phyloP scores from a whole-genome alignment of 2,329 filamentous ascomycete species.

The Lasiodiplodia theobromae region DNA sequence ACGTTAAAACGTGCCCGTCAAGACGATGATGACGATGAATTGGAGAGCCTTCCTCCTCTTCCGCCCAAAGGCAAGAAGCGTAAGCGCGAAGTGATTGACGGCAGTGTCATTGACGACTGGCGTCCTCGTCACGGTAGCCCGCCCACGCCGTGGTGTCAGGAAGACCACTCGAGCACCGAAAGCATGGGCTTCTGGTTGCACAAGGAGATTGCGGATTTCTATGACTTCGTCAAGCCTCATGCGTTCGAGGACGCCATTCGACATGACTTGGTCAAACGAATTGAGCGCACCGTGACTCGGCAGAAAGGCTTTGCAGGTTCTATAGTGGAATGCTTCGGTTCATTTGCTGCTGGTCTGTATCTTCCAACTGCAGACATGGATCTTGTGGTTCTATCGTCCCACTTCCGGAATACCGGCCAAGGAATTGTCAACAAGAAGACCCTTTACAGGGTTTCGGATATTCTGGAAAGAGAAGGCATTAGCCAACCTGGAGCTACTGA shows the following conservation, averaged over 20 bases:
- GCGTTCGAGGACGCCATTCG: constrained; percentile 80
- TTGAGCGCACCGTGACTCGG: constrained; percentile 50
- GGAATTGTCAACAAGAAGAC: constrained; percentile 59
- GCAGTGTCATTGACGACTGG: constrained; percentile 55
- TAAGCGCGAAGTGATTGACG: constrained; percentile 58
- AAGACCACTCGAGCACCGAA: constrained; percentile 62
- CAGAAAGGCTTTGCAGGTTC: constrained; percentile 64
- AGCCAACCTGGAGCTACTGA: constrained; percentile 67
- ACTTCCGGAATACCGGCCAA: constrained; percentile 58
- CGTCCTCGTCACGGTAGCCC: constrained; percentile 42
- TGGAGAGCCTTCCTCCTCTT: constrained; percentile 15
- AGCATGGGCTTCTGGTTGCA: constrained; percentile 73
- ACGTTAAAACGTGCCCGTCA: constrained; percentile 4
- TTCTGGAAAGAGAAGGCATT: constrained; percentile 65
- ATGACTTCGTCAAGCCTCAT: constrained; percentile 79
- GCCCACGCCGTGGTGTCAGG: constrained; percentile 68
- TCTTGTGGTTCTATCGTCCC: constrained; percentile 78
- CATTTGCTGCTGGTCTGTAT: constrained; percentile 82
- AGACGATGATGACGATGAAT: constrained; percentile 21
- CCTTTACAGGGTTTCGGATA: constrained; percentile 68
- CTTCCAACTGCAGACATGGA: constrained; percentile 90
- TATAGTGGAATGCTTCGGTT: constrained; percentile 82
- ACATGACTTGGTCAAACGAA: constrained; percentile 71
- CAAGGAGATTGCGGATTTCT: constrained; percentile 89
- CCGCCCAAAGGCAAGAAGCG: constrained; percentile 71